Conservation (phyloP, 2,329 filamentous ascomycete species). For the Trichoderma koningii region DNA sequence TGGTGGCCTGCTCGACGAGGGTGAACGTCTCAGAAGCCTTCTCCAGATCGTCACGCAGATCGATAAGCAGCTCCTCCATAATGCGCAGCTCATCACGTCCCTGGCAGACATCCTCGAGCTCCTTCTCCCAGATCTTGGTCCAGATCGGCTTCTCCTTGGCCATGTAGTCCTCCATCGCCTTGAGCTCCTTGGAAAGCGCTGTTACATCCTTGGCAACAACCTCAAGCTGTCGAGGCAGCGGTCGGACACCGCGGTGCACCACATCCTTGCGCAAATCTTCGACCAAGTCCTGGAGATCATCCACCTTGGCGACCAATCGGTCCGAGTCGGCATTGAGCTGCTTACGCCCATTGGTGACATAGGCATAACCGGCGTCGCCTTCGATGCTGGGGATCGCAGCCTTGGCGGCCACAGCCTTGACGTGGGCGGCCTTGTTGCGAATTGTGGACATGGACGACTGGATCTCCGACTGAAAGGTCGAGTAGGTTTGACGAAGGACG, state of each 20-base stretch:
- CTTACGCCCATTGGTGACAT: constrained; percentile 86
- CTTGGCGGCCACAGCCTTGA: constrained; percentile 75
- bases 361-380: constrained; percentile 77
- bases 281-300: constrained; percentile 95
- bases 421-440: constrained; percentile 75
- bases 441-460: constrained; percentile 83
- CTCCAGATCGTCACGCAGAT: constrained; percentile 91
- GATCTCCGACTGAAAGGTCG: constrained; percentile 85
- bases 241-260: constrained; percentile 86
- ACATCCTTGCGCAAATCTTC: constrained; percentile 98
- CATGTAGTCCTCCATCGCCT: constrained; percentile 92
- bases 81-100: constrained; percentile 92
- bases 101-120: constrained; percentile 92
- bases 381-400: constrained; percentile 70
- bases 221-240: constrained; percentile 87
- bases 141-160: constrained; percentile 90
- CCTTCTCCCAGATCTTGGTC: constrained; percentile 99
- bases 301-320: constrained; percentile 84
- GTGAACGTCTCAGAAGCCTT: constrained; percentile 93
- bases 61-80: constrained; percentile 91
- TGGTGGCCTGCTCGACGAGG: constrained; percentile 96
- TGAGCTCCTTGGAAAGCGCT: constrained; percentile 78
- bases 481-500: constrained; percentile 89
- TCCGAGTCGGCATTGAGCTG: constrained; percentile 85
- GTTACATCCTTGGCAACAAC: constrained; percentile 85